Evolutionary conservation across 139 green algal species (phyloP), one percentile per base, ranked within the genome.

Genomic region (Eudorina sp.): DNA sequence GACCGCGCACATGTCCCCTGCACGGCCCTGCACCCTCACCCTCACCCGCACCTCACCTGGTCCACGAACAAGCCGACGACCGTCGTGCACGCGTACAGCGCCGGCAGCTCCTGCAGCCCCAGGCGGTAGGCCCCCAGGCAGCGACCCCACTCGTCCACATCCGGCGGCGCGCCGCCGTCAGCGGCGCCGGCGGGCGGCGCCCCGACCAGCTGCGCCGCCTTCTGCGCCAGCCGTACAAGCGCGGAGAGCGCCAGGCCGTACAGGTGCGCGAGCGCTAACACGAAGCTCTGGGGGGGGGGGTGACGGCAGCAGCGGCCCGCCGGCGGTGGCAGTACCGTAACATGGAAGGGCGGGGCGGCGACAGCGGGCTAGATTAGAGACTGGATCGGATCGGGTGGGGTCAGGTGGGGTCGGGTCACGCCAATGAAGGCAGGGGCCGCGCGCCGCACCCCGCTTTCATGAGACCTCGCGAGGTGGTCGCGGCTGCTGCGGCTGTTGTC

Each of bases 21-120:
- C n/a, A n/a, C n/a, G n/a, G n/a, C n/a, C n/a, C n/a, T n/a, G n/a
- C n/a, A n/a, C n/a, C n/a, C n/a, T n/a, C n/a, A n/a, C n/a, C n/a
- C n/a, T n/a, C n/a, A n/a, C n/a, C n/a, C n/a, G n/a, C n/a, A n/a
- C n/a, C n/a, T n/a, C 43, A 88, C 83, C 83, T 88, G 83, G 51
- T 88, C 83, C 36, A 88, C 43, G 9, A 88, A 88, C 68, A 53
- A 34, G 36, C 83, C 83, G 13, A 88, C 83, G 62, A 88, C 68
- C 2, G 5, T 25, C 19, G 51, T 48, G 51, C 68, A 82, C 16
- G 66, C 62, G 83, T 82, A 88, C 68, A 72, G 68, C 23, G 3
- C 1, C 13, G 68, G 2, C 48, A 88, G 48, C 27, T 72, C 68
- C 34, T 18, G 19, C 83, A 88, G 69, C 48, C 45, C 66, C 34